Evolutionary conservation across 768 basidiomycete species (phyloP), one percentile per base, ranked within the genome.

Genomic region (Rhodotorula graminis): DNA sequence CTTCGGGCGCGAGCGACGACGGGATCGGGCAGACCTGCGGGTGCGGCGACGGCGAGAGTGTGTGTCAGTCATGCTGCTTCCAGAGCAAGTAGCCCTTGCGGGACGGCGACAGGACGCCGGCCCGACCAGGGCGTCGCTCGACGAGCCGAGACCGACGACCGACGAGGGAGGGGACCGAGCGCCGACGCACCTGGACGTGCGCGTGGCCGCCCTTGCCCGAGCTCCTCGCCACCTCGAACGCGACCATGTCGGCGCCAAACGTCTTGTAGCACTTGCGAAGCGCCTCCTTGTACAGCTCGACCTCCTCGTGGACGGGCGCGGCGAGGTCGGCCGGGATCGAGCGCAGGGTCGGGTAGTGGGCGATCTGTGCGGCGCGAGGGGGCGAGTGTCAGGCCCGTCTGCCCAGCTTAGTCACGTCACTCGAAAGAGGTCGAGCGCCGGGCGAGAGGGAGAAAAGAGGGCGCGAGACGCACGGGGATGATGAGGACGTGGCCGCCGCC

Each of bases 401-500:
- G 9, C 37, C 37, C 37, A 37, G 4, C 37, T 4, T 9, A 37
- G 37, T 37, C 37, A 37, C 37, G 37, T 4, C 9, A 9, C 37
- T 4, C 37, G 37, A 37, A 9, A 37, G 5, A n/a, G 37, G 37
- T 37, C 37, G 9, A 37, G 37, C 37, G 8, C 27, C 7, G 50
- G 49, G 40, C 25, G 27, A 1, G 61, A 31, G 33, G 4, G 21
- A 27, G 16, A 64, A 42, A 7, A 9, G 29, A 25, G 29, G n/a
- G n/a, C 23, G 49, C 14, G 40, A 10, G 14, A 49, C 76, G 27
- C 29, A 78, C 92, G 23, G 92, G 92, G 40, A 97, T 89, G 67
- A 98, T 90, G 52, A 99, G 86, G 50, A 95, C 89, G 80, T 99
- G 96, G 0, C 96, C 96, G 31, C 96, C 96, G 29, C 96, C 96